Base-by-base conservation (phyloP, 768 basidiomycete species). In the Kwoniella sp. region DNA sequence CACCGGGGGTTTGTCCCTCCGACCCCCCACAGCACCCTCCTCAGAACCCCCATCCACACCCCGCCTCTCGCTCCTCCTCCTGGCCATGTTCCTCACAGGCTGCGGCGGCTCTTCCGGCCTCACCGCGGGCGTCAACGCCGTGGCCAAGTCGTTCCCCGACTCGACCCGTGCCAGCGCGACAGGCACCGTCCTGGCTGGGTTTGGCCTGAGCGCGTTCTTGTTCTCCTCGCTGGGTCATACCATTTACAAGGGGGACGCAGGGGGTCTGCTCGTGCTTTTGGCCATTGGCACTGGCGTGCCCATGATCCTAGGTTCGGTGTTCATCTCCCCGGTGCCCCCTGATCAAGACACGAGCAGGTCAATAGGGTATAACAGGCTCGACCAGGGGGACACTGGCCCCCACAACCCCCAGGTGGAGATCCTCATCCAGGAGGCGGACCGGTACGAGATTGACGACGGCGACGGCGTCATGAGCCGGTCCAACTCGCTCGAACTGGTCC, bases 151-250 rank as follows among this genome's bases (percentile, higher is more conserved):
- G 17, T 91, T 90, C 60, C 83, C 87, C 0, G 84, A 88, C 54
- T 75, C 75, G 37, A 78, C 81, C 32, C 80, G 89, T 17, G 89
- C 84, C 10, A 83, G 83, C 0, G 81, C 83, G 8, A 88, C 86
- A 0, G 85, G 85, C 1, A 69, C 89, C 8, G 89, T 91, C 28
- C 74, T 90, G 17, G 88, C 88, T 0, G 90, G 88, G 27, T 90
- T 88, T 57, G 90, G 91, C 0, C 81, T 96, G 14, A 90, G 88
- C 0, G 91, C 91, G 0, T 93, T 93, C 77, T 78, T 87, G 57
- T 95, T 92, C 75, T 87, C 88, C 11, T 80, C 83, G 0, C 75
- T 92, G 31, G 83, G 88, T 0, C 84, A 85, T 50, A 64, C 80
- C 0, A 70, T 84, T 36, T 92, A 83, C 63, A 83, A 86, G 0